Base-by-base conservation (phyloP, 768 basidiomycete genomes). In the Trametes gibbosa region DNA sequence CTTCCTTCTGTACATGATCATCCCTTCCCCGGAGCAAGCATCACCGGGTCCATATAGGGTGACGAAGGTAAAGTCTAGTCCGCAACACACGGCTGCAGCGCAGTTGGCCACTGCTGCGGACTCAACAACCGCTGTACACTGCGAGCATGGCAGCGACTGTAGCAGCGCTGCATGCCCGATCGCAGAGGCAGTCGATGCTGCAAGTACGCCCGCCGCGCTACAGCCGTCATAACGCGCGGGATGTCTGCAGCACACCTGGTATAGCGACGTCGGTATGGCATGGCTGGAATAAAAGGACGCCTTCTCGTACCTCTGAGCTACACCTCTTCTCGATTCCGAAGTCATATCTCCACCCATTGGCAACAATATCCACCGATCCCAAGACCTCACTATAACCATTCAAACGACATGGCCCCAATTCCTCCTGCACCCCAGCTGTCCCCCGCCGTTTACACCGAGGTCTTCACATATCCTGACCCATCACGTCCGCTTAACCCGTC, bases 381-480 rank as follows among this genome's bases (percentile, higher is more conserved):
- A 13, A 45, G 21, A 45, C 19, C 7, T 24, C 6, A 45, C 29
- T 32, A 32, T 32, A 23, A 13, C 1, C 12, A 45, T 10, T 2
- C 12, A 24, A 10, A 45, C 37, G 37, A 5, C 6, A 45, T 45
- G 43, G 42, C 21, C 6, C 19, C 6, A 21, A 14, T 53, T n/a
- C 52, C 52, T 8, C 41, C 27, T 32, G 52, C 52, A 2, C 52
- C 52, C 29, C 27, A 19, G 29, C 52, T 53, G 12, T 42, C 52
- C 25, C 16, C 27, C 3, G 41, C 25, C 12, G 52, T 42, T 2
- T 19, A 45, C 12, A 40, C n/a, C 5, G 41, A 43, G 42, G 41
- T 53, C 19, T 53, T 45, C 42, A 14, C 29, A 4, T 53, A 53
- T 29, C 52, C 52, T 27, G 52, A 53, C 25, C 41, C 52, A 19